Conservation (phyloP, 2,329 filamentous ascomycete genomes). For the Diaporthe helianthi region DNA sequence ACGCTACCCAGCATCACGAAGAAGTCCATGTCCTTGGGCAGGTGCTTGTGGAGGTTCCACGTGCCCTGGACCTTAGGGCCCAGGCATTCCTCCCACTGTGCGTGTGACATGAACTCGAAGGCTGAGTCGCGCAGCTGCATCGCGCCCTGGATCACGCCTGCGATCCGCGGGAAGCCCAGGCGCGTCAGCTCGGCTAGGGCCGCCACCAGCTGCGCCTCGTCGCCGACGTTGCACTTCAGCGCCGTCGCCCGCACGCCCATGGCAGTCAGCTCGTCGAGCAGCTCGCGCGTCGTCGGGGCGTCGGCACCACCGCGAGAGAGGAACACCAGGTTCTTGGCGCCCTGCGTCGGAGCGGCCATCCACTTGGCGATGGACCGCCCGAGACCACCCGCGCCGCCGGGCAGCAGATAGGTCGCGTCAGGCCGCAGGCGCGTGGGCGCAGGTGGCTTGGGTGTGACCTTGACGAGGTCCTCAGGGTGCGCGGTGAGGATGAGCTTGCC, state of each 20-base stretch:
- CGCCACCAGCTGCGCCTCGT: conserved; percentile 41
- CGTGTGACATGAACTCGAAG: conserved; percentile 31
- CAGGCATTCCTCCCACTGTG: conserved; percentile 18
- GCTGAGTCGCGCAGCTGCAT: conserved; percentile 31
- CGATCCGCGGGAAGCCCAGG: conserved; percentile 41
- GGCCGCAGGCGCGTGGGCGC: conserved; percentile 32
- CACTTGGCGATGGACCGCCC: conserved; percentile 43
- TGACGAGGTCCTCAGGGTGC: conserved; percentile 35
- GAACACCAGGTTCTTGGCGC: conserved; percentile 43
- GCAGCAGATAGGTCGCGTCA: conserved; percentile 43
- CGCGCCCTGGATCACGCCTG: conserved; percentile 48
- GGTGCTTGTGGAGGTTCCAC: conserved; percentile 34
- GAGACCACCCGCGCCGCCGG: conserved; percentile 46
- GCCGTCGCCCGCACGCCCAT: conserved; percentile 38
- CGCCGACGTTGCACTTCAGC: conserved; percentile 42
- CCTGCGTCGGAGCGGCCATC: conserved; percentile 40
- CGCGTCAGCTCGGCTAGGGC: conserved; percentile 36
- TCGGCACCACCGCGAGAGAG: conserved; percentile 41
- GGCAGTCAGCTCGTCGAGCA: conserved; percentile 38
- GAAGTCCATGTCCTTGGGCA: conserved; percentile 37
- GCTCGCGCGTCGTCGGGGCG: conserved; percentile 31
- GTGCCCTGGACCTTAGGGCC: conserved; percentile 30
- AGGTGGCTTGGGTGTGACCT: conserved; percentile 33
- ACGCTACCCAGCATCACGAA: conserved; percentile 33
- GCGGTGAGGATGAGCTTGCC: conserved; percentile 48